Evolutionary conservation across 352 stramenopile genomes (phyloP).

Genomic region (Blastocystis sp.): DNA sequence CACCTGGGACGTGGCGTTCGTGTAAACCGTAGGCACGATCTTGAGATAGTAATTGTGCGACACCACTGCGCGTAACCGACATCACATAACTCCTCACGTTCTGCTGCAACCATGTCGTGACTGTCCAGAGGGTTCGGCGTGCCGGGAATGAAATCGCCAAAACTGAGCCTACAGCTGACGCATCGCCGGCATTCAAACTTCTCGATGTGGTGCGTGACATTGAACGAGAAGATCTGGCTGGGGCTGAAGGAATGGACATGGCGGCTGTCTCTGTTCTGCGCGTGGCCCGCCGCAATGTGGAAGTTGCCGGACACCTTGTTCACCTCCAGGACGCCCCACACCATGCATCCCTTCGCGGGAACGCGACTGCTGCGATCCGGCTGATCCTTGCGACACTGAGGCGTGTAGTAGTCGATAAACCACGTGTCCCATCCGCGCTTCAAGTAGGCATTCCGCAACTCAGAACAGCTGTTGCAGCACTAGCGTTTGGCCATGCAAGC

Average conservation of each 20-base stretch:
- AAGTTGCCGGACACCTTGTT: constrained; percentile 85
- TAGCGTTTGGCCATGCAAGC: constrained; percentile 37
- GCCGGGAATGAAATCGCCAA: constrained; percentile 67
- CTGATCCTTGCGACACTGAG: constrained; percentile 71
- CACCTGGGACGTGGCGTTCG: neutral
- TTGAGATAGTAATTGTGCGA: constrained; percentile 81
- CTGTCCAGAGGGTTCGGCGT: constrained; percentile 61
- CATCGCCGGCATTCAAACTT: constrained; percentile 72
- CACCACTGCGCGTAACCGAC: constrained; percentile 21
- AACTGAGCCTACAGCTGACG: constrained; percentile 66
- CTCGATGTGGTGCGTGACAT: constrained; percentile 82
- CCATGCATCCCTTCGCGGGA: constrained; percentile 71
- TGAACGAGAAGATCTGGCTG: constrained; percentile 79
- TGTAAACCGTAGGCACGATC: constrained; percentile 78
- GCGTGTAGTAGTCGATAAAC: constrained; percentile 68
- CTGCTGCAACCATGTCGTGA: constrained; percentile 14
- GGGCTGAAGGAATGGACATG: constrained; percentile 84
- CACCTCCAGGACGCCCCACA: constrained; percentile 78
- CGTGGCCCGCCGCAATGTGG: constrained; percentile 84
- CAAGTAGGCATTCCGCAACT: constrained; percentile 42
- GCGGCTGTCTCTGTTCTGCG: constrained; percentile 74
- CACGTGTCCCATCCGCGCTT: constrained; percentile 58
- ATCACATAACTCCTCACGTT: neutral
- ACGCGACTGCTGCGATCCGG: constrained; percentile 71
- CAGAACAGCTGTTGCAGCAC: constrained; percentile 78